Evolutionary conservation across 2,329 filamentous ascomycete genomes (phyloP).

Genomic region (Dothideomycetes sp.): DNA sequence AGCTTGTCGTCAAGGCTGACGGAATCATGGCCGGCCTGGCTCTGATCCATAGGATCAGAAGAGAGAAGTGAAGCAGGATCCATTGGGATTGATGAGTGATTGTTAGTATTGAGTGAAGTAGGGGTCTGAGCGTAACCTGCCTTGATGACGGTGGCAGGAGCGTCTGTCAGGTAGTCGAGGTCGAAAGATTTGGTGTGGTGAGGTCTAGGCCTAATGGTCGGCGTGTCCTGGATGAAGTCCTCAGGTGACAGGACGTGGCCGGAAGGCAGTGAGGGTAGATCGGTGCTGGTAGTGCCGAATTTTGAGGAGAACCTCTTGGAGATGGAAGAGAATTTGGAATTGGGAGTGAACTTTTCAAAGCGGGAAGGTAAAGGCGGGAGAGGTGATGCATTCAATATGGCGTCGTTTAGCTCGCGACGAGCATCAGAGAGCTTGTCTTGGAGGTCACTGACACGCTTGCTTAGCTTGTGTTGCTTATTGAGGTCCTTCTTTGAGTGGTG

Average conservation of each 20-base stretch:
- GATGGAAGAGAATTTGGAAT: too few relatives aligned
- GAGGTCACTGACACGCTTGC: constrained; percentile 52
- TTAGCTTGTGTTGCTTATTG: constrained; percentile 47
- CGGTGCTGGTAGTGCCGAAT: constrained; percentile 29
- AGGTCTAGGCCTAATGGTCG: constrained; percentile 6
- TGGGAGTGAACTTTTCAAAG: constrained; percentile 29
- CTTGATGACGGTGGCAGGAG: constrained; percentile 7
- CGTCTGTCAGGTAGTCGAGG: constrained; percentile 6
- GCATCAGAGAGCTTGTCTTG: constrained; percentile 50
- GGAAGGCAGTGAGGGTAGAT: constrained; percentile 30
- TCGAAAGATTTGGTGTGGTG: constrained; percentile 6
- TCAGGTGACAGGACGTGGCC: constrained; percentile 29
- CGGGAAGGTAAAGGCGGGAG: constrained; percentile 28
- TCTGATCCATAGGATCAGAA: constrained; percentile 2
- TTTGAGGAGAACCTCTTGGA: constrained; percentile 22
- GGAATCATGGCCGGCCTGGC: constrained; percentile 12
- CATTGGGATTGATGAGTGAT: constrained; percentile 1
- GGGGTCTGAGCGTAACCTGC: not conserved
- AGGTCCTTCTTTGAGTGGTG: constrained; percentile 49
- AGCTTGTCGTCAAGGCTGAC: constrained; percentile 23
- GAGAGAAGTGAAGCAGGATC: constrained; percentile 6
- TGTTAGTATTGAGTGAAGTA: not conserved
- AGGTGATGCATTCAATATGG: constrained; percentile 35
- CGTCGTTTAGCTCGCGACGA: constrained; percentile 44
- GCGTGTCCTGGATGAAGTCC: constrained; percentile 5